These are phyloP conservation scores for Neonectria hederae DNA, from an alignment of 2,329 filamentous ascomycete species.

Conservation along the genomic window DNA sequence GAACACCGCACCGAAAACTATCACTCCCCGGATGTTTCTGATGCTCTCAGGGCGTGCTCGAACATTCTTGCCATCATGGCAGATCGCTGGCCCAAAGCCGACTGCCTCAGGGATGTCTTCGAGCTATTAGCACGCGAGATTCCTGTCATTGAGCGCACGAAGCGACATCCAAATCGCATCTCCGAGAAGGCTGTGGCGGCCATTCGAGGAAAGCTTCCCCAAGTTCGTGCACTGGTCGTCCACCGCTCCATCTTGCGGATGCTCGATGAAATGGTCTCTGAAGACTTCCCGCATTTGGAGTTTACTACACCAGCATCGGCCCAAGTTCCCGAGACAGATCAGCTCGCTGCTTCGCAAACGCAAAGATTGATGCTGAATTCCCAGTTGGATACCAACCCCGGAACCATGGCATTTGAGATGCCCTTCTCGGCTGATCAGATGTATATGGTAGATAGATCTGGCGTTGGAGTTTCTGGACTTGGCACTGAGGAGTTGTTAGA, in stretches of 20 bases:
- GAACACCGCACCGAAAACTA: conserved; percentile 43
- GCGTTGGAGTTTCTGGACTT: neutral
- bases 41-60: conserved; percentile 48
- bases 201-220: conserved; percentile 25
- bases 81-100: conserved; percentile 48
- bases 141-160: conserved; percentile 21
- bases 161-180: conserved; percentile 1
- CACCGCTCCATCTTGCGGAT: conserved; percentile 19
- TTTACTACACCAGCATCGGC: neutral
- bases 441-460: conserved; percentile 5
- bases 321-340: neutral
- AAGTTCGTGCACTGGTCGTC: conserved; percentile 19
- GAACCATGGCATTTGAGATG: conserved; percentile 7
- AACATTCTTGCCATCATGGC: conserved; percentile 49
- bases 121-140: conserved; percentile 45
- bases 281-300: conserved; percentile 14
- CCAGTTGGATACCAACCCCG: neutral
- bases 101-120: conserved; percentile 48
- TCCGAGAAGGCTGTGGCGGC: conserved; percentile 1
- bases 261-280: conserved; percentile 17
- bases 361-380: neutral
- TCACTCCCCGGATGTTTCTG: conserved; percentile 42
- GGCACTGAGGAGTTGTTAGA: conserved; percentile 8
- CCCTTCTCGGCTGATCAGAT: conserved; percentile 12
- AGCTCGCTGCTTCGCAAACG: neutral